These are phyloP conservation scores for Phialocephala subalpina DNA, from an alignment of 2,329 filamentous ascomycete species.

Conservation along the genomic window DNA sequence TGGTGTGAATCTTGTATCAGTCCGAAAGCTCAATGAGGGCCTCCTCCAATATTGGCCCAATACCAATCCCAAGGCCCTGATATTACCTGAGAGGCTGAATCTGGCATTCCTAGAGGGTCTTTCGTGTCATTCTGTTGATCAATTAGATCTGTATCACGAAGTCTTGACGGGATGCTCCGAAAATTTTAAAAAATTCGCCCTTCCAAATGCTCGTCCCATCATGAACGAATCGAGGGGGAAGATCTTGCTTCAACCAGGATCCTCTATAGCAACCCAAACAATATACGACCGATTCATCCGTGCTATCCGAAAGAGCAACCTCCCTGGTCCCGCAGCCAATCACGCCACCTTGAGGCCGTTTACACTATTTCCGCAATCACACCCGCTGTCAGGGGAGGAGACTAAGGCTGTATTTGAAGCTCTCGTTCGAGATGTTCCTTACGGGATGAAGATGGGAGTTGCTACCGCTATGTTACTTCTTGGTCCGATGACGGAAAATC, in stretches of 20 bases:
- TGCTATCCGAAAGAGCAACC: not conserved
- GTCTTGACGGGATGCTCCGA: not conserved
- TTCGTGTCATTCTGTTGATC: not conserved
- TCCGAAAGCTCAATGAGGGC: not conserved
- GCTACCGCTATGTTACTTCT: not conserved
- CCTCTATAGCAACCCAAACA: not conserved
- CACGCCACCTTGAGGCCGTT: not conserved
- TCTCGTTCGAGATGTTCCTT: not conserved
- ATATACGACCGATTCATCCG: not conserved
- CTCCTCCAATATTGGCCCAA: not conserved
- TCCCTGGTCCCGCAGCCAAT: not conserved
- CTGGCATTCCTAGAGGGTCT: not conserved
- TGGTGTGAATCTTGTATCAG: not conserved
- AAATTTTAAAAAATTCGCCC: not conserved
- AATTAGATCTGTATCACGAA: not conserved
- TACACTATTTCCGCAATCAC: too few relatives aligned
- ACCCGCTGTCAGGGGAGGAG: not conserved
- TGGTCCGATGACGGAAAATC: not conserved
- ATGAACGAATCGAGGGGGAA: not conserved
- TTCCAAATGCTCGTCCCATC: not conserved
- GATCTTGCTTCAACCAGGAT: not conserved
- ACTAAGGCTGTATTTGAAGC: not conserved
- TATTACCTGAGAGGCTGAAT: not conserved
- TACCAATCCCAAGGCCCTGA: not conserved
- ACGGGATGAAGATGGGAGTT: not conserved